These are phyloP conservation scores for Ophiocordyceps robertsii DNA, from an alignment of 2,329 filamentous ascomycete species.

Conservation along the genomic window DNA sequence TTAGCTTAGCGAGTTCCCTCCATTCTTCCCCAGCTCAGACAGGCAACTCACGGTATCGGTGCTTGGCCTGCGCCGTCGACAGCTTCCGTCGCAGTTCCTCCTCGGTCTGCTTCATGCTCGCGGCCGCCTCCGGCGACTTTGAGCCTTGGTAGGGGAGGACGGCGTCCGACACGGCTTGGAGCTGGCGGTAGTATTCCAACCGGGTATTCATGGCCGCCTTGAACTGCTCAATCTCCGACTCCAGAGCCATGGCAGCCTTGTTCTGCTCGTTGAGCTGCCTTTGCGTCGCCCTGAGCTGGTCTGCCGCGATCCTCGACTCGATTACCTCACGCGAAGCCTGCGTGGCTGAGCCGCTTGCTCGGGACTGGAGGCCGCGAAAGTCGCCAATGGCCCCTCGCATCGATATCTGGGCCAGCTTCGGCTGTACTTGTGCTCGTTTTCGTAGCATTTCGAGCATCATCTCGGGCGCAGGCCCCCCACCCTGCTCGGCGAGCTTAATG, in stretches of 20 bases:
- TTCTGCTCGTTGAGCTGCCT: conserved; percentile 35
- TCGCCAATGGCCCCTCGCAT: conserved; percentile 58
- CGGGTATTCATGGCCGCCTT: conserved; percentile 70
- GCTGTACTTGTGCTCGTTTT: conserved; percentile 32
- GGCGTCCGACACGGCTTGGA: conserved; percentile 83
- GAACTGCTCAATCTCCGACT: conserved; percentile 65
- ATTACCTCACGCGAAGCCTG: conserved; percentile 39
- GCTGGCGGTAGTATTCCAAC: conserved; percentile 78
- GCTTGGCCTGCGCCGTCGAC: conserved; percentile 53
- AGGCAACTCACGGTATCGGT: conserved; percentile 48
- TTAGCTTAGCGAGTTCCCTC: background rate
- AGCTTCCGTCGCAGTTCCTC: conserved; percentile 42
- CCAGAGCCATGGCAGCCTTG: conserved; percentile 34
- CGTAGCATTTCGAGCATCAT: conserved; percentile 38
- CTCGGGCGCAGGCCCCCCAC: conserved; percentile 58
- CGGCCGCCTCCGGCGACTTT: conserved; percentile 34
- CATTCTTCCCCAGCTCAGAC: background rate
- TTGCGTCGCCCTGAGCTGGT: conserved; percentile 49
- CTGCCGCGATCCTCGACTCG: conserved; percentile 53
- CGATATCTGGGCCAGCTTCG: conserved; percentile 40
- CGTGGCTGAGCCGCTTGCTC: conserved; percentile 14
- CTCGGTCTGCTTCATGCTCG: conserved; percentile 15
- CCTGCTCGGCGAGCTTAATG: conserved; percentile 43
- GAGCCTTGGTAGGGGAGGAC: conserved; percentile 62
- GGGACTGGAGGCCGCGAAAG: conserved; percentile 48